Evolutionary conservation across 1,139 yeast species (phyloP), one percentile per base, ranked within the genome.

Genomic region (Magnusiomyces tetraspermus): DNA sequence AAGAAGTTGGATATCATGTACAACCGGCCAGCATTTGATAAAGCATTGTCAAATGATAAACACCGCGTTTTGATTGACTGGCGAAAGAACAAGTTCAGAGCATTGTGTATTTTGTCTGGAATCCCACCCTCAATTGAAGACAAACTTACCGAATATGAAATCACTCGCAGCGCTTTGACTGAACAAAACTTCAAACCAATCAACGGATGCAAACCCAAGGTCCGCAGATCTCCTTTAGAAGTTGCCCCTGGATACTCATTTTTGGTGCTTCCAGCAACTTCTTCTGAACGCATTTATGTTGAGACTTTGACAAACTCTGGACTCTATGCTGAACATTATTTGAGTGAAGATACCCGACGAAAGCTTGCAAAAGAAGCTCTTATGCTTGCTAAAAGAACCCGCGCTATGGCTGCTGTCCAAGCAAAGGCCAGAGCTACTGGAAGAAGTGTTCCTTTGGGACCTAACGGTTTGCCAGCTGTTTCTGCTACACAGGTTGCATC

Each of bases 131-230:
- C 51, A 55, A n/a, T 46, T 19, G 62, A 56, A 30, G 52, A 57
- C 53, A 37, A 54, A 56, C 30, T 67, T 63, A 53, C 76, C 72
- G 1, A 52, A 43, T n/a, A 65, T 58, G 57, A 69, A 51, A 64
- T 63, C 15, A 67, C 65, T 23, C 61, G 70, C 28, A 23, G 45
- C 13, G 22, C 11, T 17, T n/a, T 13, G 19, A 24, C 31, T 30
- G 19, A 11, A 8, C 28, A 21, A 19, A 33, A 17, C 15, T 17
- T 15, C 11, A 19, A 30, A 17, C 15, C 90, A 62, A 66, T 83
- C 3, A 97, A 97, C 15, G 98, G 97, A 54, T 96, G 96, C 5
- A 90, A 60, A 57, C 43, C 63, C 60, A 31, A 57, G 65, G 6
- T n/a, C 15, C 58, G 59, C 58, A 30, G 51, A 55, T 13, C 59